Base-by-base conservation (phyloP, 441 rosid species). In the Adansonia gregorii region DNA sequence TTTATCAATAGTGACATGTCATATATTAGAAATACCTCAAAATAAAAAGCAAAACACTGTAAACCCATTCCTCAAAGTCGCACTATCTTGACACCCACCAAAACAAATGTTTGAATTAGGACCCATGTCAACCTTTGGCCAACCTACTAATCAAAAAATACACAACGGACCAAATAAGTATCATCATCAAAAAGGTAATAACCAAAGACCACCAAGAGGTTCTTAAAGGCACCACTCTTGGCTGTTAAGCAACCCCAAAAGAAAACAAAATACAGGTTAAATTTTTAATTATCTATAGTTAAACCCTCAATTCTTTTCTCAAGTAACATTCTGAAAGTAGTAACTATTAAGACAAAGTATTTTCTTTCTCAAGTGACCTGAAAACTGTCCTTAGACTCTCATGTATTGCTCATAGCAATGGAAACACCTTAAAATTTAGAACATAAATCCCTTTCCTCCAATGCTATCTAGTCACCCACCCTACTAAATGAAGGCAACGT, bases 181-280 rank as follows among this genome's bases (percentile, higher is more conserved):
- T 39, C 20, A 64, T 64, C 48, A 6, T 35, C 22, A 35, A 64
- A 52, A 58, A 58, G 24, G 56, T 52, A 52, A 14, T 52, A 52
- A 0, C 61, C 61, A 19, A 3, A 56, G 27, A 63, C 45, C 11
- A 27, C 19, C 45, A 63, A 31, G 35, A 14, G 46, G n/a, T 63
- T 63, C 67, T 6, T 63, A 63, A 63, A 31, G 46, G 45, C 46
- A 63, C 65, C 68, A 64, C 19, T 64, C 22, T 61, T 61, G 20
- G 19, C 69, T 39, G 69, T 65, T 45, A 39, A 17, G 48, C 48
- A 65, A 65, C 12, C 69, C 22, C 22, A 15, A 64, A 14, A 61
- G 31, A 11, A 58, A 19, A 27, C 43, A 35, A 64, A 64, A 15
- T 64, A 65, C n/a, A 65, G 24, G 49, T 45, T n/a, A 35, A 64